Conservation (phyloP, 768 basidiomycete species). For the Porpolomopsis calyptriformis region DNA sequence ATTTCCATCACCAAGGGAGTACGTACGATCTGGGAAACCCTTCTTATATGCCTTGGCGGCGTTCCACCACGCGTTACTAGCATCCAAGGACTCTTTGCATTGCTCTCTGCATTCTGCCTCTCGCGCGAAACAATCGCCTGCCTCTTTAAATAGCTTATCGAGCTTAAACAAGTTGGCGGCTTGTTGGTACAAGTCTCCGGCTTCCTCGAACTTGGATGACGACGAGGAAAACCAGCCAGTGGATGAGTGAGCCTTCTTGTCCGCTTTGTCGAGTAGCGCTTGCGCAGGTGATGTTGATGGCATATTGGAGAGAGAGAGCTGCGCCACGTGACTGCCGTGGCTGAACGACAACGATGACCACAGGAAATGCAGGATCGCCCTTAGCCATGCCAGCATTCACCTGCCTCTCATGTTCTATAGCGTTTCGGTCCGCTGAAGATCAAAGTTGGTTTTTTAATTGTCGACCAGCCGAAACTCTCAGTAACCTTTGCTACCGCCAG, state of each 20-base stretch:
- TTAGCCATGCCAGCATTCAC: constrained; percentile 39
- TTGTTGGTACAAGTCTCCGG: constrained; percentile 89
- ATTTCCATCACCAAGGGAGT: neutral
- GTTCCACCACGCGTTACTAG: constrained; percentile 99
- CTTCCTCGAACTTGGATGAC: constrained; percentile 84
- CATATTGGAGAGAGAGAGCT: no score
- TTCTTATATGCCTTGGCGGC: constrained; percentile 94
- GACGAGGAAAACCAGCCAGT: constrained; percentile 82
- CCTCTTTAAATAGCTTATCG: constrained; percentile 84
- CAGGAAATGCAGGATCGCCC: neutral
- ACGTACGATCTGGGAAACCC: constrained; percentile 71
- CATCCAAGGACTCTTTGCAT: constrained; percentile 81
- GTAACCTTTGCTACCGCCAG: constrained; percentile 29
- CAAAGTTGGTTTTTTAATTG: constrained; percentile 49
- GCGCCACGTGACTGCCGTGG: no score
- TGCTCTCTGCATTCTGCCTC: constrained; percentile 93
- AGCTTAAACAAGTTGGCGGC: constrained; percentile 90
- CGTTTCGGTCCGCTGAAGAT: constrained; percentile 70
- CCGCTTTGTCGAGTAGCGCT: constrained; percentile 70
- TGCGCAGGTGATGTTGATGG: constrained; percentile 72
- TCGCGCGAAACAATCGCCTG: constrained; percentile 83
- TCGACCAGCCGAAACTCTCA: neutral
- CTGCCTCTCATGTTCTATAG: constrained; percentile 85
- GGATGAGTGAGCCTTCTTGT: constrained; percentile 84
- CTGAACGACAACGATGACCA: no score